Evolutionary conservation across 257 asterid species (phyloP).

Genomic region (Solanum pennellii): DNA sequence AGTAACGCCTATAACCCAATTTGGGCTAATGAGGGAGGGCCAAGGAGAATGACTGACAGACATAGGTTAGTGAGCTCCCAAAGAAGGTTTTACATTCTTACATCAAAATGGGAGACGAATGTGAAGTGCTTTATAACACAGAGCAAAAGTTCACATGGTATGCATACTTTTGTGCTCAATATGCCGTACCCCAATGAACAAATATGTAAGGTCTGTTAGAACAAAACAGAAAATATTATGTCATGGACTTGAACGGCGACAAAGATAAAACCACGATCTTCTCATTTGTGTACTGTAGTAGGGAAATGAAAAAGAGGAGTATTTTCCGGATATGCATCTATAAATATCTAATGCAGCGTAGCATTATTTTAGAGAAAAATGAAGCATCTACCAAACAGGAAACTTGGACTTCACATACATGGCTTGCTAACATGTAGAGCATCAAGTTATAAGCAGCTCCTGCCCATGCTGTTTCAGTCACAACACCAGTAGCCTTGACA

Average conservation of each 20-base stretch:
- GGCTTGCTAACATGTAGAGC: conserved; percentile 95
- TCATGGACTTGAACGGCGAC: not conserved
- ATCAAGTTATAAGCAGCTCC: conserved; percentile 93
- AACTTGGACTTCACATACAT: conserved; percentile 35
- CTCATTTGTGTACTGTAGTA: not conserved
- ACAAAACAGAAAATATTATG: not conserved
- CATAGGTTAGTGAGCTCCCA: not conserved
- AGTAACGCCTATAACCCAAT: not conserved
- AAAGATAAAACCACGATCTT: not conserved
- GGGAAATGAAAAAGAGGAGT: not conserved
- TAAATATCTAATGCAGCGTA: not conserved
- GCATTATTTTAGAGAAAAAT: not conserved
- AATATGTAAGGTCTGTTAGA: not conserved
- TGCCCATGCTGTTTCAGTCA: conserved; percentile 93
- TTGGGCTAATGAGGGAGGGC: not conserved
- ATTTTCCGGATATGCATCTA: not conserved
- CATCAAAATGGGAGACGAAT: not conserved
- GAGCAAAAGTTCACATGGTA: not conserved
- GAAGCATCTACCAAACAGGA: not conserved
- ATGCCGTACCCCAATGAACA: not conserved
- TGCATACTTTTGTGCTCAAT: not conserved
- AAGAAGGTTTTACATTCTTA: not conserved
- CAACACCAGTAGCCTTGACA: conserved; percentile 79
- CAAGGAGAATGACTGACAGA: not conserved
- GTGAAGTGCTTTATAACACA: not conserved